A percentile compares a stretch with the other conserved stretches of the same genome.
Evolutionary conservation across 768 basidiomycete genomes (phyloP).

Genomic region (Rhodocollybia butyracea): DNA sequence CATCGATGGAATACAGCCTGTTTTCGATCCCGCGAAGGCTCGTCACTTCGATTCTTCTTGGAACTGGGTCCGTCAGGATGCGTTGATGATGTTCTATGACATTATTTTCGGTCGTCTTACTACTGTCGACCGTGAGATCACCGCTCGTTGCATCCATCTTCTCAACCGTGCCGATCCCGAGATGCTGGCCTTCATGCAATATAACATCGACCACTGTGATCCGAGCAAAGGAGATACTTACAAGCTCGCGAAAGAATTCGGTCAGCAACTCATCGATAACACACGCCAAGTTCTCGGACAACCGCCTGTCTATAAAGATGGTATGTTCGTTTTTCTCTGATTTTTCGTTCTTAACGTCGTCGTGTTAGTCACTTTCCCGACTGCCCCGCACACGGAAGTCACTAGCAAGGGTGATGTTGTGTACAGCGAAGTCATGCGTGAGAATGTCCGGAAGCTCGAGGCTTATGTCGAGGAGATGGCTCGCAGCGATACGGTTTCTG

Average conservation of each 20-base stretch:
- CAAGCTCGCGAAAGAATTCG: conserved; percentile 94
- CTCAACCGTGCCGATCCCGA: conserved; percentile 97
- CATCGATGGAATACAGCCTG: conserved; percentile 91
- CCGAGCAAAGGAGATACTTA: conserved; percentile 86
- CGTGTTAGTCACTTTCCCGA: conserved; percentile 88
- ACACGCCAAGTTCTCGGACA: conserved; percentile 78
- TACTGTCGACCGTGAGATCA: conserved; percentile 94
- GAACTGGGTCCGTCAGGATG: conserved; percentile 99
- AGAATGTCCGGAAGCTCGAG: conserved; percentile 95
- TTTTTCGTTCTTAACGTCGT: conserved; percentile 6
- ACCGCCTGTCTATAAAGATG: conserved; percentile 94
- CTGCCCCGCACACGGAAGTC: conserved; percentile 93
- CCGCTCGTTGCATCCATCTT: conserved; percentile 94
- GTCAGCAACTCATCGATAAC: conserved; percentile 93
- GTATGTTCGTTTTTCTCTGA: conserved; percentile 41
- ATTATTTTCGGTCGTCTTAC: conserved; percentile 95
- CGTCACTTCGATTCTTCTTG: conserved; percentile 98
- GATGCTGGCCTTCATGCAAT: conserved; percentile 93
- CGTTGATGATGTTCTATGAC: conserved; percentile 95
- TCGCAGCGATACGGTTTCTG: conserved; percentile 82
- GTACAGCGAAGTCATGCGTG: conserved; percentile 91
- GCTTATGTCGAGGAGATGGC: conserved; percentile 99
- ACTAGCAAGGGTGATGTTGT: conserved; percentile 92
- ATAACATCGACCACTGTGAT: conserved; percentile 83
- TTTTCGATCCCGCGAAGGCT: conserved; percentile 93